Conservation (phyloP, 2,329 filamentous ascomycete genomes). For the Venturia effusa region DNA sequence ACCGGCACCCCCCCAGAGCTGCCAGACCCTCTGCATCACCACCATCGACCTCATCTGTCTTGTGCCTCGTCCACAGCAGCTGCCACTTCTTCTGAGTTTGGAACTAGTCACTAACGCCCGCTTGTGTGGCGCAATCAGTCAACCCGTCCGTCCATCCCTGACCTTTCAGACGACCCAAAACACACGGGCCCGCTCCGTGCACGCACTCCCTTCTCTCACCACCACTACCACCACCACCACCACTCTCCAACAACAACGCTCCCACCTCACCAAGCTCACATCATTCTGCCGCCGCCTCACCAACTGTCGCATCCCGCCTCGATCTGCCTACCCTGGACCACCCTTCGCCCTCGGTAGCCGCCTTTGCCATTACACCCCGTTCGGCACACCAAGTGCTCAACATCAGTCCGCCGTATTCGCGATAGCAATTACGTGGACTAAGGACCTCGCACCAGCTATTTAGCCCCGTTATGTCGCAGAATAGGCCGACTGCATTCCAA, state of each 20-base stretch:
- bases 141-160: background rate
- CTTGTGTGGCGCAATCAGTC: constrained; percentile 1
- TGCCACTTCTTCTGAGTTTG: background rate
- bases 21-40: no score
- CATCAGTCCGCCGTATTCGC: constrained; percentile 29
- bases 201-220: constrained; percentile 7
- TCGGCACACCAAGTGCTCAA: constrained; percentile 36
- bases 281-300: constrained; percentile 9
- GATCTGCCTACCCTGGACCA: constrained; percentile 10
- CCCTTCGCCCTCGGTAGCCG: constrained; percentile 43
- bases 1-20: background rate
- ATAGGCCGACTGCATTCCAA: constrained; percentile 79
- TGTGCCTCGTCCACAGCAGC: background rate
- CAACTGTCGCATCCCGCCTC: background rate
- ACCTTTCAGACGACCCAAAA: constrained; percentile 3
- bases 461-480: constrained; percentile 65
- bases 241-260: background rate
- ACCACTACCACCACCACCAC: constrained; percentile 1
- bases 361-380: constrained; percentile 29
- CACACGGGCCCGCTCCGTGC: constrained; percentile 13
- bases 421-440: constrained; percentile 22
- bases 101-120: constrained; percentile 1
- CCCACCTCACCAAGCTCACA: constrained; percentile 7
- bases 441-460: constrained; percentile 7
- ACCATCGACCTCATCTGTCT: background rate